phyloP scores from a whole-genome alignment of 257 asterid species.

The Plectranthus barbatus region DNA sequence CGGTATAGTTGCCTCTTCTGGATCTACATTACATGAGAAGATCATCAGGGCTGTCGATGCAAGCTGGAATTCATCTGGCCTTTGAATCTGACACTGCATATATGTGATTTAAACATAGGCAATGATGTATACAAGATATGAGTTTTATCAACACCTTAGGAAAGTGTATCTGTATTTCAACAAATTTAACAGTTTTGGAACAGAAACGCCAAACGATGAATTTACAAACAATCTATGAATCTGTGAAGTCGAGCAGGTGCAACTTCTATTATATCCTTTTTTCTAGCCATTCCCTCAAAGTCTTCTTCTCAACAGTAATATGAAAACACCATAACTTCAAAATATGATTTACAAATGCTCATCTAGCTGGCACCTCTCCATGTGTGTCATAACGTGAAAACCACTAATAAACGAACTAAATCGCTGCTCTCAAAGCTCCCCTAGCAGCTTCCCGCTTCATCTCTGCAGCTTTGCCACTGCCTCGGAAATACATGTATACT shows the following conservation, averaged over 20 bases:
- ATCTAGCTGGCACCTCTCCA: constrained; percentile 7
- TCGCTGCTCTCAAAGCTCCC: constrained; percentile 48
- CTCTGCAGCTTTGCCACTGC: constrained; percentile 91
- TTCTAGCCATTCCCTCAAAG: neutral
- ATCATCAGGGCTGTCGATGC: constrained; percentile 66
- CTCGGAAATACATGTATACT: constrained; percentile 89
- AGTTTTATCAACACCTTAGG: no score
- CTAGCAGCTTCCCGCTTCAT: constrained; percentile 85
- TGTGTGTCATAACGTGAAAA: no score
- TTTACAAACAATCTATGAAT: constrained; percentile 7
- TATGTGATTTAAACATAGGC: no score
- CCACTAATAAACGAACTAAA: neutral
- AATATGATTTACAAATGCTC: constrained; percentile 17
- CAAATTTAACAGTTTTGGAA: neutral
- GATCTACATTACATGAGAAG: constrained; percentile 57
- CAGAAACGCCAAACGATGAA: constrained; percentile 11
- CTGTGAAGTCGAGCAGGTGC: constrained; percentile 3
- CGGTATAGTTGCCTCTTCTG: constrained; percentile 70
- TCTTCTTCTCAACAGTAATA: constrained; percentile 5
- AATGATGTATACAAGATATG: no score
- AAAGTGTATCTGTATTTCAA: neutral
- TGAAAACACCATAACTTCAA: neutral
- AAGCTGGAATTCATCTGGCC: constrained; percentile 82
- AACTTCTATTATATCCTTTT: constrained; percentile 5
- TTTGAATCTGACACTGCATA: constrained; percentile 18